Base-by-base conservation (phyloP, 2,329 filamentous ascomycete genomes). In the Neofusicoccum cordaticola region DNA sequence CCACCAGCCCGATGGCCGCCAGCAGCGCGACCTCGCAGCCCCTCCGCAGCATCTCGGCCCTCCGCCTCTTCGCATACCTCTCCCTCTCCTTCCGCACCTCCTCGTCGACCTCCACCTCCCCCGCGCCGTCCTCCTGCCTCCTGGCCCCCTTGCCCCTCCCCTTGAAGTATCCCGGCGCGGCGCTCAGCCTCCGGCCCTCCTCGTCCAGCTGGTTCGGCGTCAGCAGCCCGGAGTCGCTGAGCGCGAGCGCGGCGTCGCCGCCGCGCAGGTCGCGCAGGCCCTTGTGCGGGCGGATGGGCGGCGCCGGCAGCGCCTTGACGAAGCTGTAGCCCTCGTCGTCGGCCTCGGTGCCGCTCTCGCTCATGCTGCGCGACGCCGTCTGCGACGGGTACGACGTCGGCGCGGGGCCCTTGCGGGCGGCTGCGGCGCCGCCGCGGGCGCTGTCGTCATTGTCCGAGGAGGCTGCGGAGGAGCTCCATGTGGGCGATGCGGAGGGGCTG, bases 291-390 rank as follows among this genome's bases (percentile, higher is more conserved):
- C 87, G 85, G 8, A 84, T 70, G n/a, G 84, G 89, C 2, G 93
- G 91, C 2, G 93, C 91, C 1, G 94, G 93, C 22, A 97, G 80
- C 0, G 93, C 90, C 75, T 90, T 95, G 64, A 97, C 82, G 69
- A 94, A 89, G 4, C 79, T 76, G 48, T 82, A 83, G 68, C 93
- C 90, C 76, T 98, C 94, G 79, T 98, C 94, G 72, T 97, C 94
- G 44, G 94, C 94, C 75, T 98, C 94, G 17, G 93, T 96, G 27
- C 94, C 94, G 75, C 93, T 97, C 70, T 97, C 93, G 75, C 92
- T 97, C 11, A 63, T 52, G 48, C 61, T 63, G 35, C 47, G 47
- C 47, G 61, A 63, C 5, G 61, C 19, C n/a, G 61, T 17, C 37
- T 44, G 47, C 41, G 61, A 63, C 13, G 41, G 47, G 61, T 41